phyloP scores from a whole-genome alignment of 2,329 filamentous ascomycete genomes.

The Fusarium newnesense region DNA sequence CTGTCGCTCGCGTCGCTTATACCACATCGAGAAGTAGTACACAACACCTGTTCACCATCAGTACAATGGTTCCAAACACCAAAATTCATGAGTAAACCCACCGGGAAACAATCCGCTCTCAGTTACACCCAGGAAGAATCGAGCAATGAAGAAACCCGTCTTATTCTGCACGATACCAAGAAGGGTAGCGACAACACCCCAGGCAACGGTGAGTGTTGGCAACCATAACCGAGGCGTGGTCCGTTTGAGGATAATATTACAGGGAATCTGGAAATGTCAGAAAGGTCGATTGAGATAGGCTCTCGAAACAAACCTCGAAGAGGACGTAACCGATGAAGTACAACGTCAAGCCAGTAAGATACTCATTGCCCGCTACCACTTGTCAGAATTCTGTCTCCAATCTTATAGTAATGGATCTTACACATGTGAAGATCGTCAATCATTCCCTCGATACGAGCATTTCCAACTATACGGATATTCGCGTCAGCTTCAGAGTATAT shows the following conservation, averaged over 20 bases:
- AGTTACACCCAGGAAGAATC: constrained; percentile 66
- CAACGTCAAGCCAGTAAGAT: constrained; percentile 71
- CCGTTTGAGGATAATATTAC: constrained; percentile 70
- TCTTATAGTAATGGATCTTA: constrained; percentile 41
- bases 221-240: constrained; percentile 68
- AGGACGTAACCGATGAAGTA: constrained; percentile 72
- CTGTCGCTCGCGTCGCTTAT: constrained; percentile 63
- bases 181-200: constrained; percentile 65
- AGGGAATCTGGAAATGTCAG: constrained; percentile 58
- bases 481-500: constrained; percentile 25
- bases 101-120: constrained; percentile 65
- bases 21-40: constrained; percentile 65
- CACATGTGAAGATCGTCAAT: constrained; percentile 63
- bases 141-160: constrained; percentile 61
- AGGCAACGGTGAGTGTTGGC: constrained; percentile 65
- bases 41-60: constrained; percentile 47
- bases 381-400: not conserved
- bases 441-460: constrained; percentile 67
- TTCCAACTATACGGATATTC: constrained; percentile 59
- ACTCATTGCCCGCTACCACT: constrained; percentile 65
- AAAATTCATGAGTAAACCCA: rapidly evolving
- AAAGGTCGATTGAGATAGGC: too few relatives aligned
- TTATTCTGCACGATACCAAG: constrained; percentile 61
- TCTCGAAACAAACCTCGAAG: constrained; percentile 57
- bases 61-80: rapidly evolving